These are phyloP conservation scores for Rubroshorea leprosula DNA, from an alignment of 345 rosid genomes.

Conservation along the genomic window DNA sequence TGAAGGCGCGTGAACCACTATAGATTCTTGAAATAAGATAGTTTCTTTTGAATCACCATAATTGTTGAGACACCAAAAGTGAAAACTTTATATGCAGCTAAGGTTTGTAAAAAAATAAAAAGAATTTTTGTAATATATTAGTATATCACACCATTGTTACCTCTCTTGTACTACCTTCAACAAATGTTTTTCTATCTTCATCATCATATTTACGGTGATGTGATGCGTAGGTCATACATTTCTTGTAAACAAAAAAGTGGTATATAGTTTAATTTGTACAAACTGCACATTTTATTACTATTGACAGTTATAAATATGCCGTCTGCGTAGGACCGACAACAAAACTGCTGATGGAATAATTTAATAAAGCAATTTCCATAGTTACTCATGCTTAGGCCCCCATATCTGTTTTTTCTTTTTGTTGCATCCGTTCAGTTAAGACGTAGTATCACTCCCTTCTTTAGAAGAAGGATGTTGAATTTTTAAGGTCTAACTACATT, in stretches of 20 bases:
- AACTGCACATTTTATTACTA: no score
- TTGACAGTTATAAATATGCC: no score
- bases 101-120: not conserved
- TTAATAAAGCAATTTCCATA: not conserved
- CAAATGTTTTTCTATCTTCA: slow-evolving; percentile 1
- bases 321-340: no score
- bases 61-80: not conserved
- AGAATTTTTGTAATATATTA: slow-evolving; percentile 19
- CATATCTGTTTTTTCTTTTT: no score
- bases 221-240: slow-evolving; percentile 13
- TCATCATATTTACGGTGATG: slow-evolving; percentile 30
- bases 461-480: no score
- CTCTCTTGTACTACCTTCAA: no score
- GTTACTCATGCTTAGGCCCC: not conserved
- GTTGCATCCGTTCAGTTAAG: no score
- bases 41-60: not conserved
- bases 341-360: no score
- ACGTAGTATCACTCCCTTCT: no score
- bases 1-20: not conserved
- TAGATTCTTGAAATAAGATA: not conserved
- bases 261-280: no score
- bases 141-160: not conserved
- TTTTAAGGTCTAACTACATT: no score
- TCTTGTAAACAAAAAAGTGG: slow-evolving; percentile 33
- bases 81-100: not conserved